Evolutionary conservation across 1,284 basidiomycete species (phyloP), one percentile per base, ranked within the genome.

Genomic region (Ceratobasidium sp.): DNA sequence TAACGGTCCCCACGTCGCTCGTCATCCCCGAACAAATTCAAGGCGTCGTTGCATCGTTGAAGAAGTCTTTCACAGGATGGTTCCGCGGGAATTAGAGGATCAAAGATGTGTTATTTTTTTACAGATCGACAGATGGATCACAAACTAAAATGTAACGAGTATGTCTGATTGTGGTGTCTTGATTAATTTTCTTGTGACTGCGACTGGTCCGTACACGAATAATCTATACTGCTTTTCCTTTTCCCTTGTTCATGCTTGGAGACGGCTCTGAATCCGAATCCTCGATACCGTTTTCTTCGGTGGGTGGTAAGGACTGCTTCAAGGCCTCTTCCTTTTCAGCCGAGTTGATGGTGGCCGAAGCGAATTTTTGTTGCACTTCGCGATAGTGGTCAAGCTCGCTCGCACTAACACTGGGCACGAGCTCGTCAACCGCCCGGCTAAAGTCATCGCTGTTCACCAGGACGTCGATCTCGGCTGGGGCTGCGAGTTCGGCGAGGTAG

Each of bases 361-460:
- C 86, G 75, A 96, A 96, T 69, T 85, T 84, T 72, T 82, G 79
- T 77, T 94, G 92, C 8, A 96, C 87, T 65, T 80, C 77, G 31
- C 84, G 82, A 78, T 99, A 99, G 77, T 96, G 92, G 7, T 86
- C 85, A 89, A 99, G 90, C 78, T 99, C 97, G 32, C 86, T 86
- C 71, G 89, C 84, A 74, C 90, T 94, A 8, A 99, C 94, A 76
- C 92, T 94, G 2, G 97, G 95, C 10, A 91, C 84, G 1, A 99
- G 83, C 73, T 89, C 88, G 0, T 79, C 75, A 35, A 98, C 80
- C 7, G 97, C 96, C 13, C 78, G 77, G 40, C 86, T 81, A 78
- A 99, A 98, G 78, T 98, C 94, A 13, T 79, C 80, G 71, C 83
- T 80, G 2, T 83, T 84, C 2, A 98, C 93, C 12, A 88, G 80